Evolutionary conservation across 2,329 filamentous ascomycete species (phyloP).

Genomic region (Fusarium metavorans): DNA sequence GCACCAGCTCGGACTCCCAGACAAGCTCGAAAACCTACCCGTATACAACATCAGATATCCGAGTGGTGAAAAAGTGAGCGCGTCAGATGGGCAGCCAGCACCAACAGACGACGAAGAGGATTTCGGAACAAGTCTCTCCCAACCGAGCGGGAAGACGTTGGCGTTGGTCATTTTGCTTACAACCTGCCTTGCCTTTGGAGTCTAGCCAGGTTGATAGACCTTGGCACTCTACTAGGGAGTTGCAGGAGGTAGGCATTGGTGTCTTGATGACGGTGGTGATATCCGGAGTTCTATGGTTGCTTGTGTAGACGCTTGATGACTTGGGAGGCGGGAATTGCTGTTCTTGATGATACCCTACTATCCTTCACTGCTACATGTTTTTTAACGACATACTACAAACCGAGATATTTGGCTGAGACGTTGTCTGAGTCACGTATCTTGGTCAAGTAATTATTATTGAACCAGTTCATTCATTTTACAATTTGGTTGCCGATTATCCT

Average conservation of each 20-base stretch:
- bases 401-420: neutral
- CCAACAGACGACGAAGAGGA: slow-evolving; percentile 16
- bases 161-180: slow-evolving; percentile 30
- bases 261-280: neutral
- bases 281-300: slow-evolving; percentile 12
- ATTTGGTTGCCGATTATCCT: slow-evolving; percentile 24
- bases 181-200: slow-evolving; percentile 18
- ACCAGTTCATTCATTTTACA: slow-evolving; percentile 18
- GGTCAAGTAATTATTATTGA: neutral
- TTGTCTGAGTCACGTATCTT: neutral
- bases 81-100: slow-evolving; percentile 36
- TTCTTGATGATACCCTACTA: slow-evolving; percentile 37
- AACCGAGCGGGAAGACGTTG: slow-evolving; percentile 16
- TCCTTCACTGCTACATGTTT: slow-evolving; percentile 9
- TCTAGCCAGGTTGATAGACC: slow-evolving; percentile 1
- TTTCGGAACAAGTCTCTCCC: neutral
- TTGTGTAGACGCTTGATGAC: neutral
- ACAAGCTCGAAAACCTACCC: slow-evolving; percentile 50
- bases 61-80: slow-evolving; percentile 56
- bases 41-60: slow-evolving; percentile 63
- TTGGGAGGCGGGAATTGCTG: neutral
- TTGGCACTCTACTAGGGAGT: neutral
- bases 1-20: slow-evolving; percentile 55
- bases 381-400: neutral
- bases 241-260: neutral